Conservation (phyloP, 78 protist genomes). For the Reticulomyxa filosa region DNA sequence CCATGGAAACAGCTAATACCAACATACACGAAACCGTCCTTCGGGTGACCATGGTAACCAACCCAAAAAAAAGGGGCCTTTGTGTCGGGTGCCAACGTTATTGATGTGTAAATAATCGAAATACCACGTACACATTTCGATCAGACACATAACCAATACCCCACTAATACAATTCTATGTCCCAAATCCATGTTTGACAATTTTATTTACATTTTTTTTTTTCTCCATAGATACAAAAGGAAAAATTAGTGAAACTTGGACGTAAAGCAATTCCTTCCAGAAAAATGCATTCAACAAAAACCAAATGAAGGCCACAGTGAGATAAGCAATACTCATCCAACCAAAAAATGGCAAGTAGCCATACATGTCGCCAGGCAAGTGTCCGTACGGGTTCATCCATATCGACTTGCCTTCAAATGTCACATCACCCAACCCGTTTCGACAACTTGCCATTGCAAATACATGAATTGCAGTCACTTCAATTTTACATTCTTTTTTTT, state of each 20-base stretch:
- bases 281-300: neutral
- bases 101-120: neutral
- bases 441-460: no score
- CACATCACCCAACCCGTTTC: no score
- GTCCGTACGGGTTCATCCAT: constrained; percentile 9
- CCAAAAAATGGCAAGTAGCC: neutral
- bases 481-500: no score
- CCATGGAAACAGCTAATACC: neutral
- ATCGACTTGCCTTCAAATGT: neutral
- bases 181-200: no score
- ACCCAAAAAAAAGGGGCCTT: neutral
- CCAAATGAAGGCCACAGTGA: neutral
- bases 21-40: neutral
- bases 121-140: neutral
- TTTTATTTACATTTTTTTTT: no score
- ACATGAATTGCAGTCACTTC: no score
- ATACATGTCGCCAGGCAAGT: neutral
- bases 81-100: neutral
- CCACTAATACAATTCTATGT: neutral
- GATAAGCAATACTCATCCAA: neutral
- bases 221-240: no score
- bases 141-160: constrained; percentile 1
- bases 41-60: neutral
- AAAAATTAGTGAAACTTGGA: no score
- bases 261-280: constrained; percentile 3